Percentiles rank a stretch among this genome's conserved stretches.
Evolutionary conservation across 768 basidiomycete species (phyloP).

Genomic region (Boletus reticulatus): DNA sequence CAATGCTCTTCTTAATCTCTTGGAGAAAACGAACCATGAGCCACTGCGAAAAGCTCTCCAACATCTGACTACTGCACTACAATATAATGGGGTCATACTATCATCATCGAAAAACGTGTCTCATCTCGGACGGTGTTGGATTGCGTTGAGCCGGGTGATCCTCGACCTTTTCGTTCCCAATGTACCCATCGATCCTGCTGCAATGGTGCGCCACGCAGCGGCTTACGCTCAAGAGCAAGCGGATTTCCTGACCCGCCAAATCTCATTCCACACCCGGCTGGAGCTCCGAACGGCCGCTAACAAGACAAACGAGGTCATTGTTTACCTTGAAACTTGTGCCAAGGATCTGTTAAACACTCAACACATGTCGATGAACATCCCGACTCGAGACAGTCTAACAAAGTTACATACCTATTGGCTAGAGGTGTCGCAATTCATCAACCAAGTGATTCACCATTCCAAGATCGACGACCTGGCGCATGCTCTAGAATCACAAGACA

Average conservation of each 20-base stretch:
- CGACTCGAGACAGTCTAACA: constrained; percentile 40
- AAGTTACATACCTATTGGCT: constrained; percentile 66
- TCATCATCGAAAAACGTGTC: constrained; percentile 25
- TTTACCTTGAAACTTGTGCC: constrained; percentile 41
- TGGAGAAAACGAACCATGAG: constrained; percentile 34
- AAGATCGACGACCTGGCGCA: constrained; percentile 51
- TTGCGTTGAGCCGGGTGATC: constrained; percentile 57
- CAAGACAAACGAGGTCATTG: constrained; percentile 44
- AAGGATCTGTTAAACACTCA: constrained; percentile 29
- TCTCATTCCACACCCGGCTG: constrained; percentile 50
- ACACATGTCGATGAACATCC: constrained; percentile 25
- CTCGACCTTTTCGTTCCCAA: constrained; percentile 79
- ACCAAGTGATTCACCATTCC: constrained; percentile 46
- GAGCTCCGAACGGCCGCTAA: constrained; percentile 61
- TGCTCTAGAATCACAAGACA: constrained; percentile 36
- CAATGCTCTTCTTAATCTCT: constrained; percentile 26
- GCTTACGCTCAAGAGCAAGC: constrained; percentile 45
- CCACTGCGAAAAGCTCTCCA: constrained; percentile 35
- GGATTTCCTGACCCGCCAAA: constrained; percentile 43
- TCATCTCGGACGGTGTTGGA: constrained; percentile 51
- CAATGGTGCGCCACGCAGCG: constrained; percentile 48
- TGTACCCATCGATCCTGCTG: constrained; percentile 83
- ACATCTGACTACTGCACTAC: constrained; percentile 29
- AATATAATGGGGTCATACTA: constrained; percentile 13
- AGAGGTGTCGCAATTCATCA: constrained; percentile 74